These are phyloP conservation scores for Malus sieversii DNA, from an alignment of 306 rosid genomes.

Conservation along the genomic window DNA sequence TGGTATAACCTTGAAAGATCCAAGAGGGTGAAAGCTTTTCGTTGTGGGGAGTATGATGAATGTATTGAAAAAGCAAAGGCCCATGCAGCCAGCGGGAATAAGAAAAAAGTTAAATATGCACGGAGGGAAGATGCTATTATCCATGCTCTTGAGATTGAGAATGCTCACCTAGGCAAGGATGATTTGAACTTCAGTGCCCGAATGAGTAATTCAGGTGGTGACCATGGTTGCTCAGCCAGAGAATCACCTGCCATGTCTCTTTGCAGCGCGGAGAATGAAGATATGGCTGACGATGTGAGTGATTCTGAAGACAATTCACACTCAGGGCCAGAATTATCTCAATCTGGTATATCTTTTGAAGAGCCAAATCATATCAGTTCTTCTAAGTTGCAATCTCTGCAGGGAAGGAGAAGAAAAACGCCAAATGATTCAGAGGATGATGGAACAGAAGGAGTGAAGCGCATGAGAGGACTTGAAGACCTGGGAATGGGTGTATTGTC, in stretches of 20 bases:
- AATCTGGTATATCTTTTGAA: constrained; percentile 87
- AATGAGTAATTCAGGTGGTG: constrained; percentile 44
- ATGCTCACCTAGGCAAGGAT: constrained; percentile 52
- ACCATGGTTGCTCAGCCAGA: constrained; percentile 35
- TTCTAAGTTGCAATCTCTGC: constrained; percentile 57
- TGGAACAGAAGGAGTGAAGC: constrained; percentile 86
- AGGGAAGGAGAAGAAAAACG: constrained; percentile 77
- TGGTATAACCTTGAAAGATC: constrained; percentile 98
- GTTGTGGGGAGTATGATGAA: constrained; percentile 88
- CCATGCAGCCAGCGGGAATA: constrained; percentile 63
- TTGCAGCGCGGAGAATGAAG: constrained; percentile 50
- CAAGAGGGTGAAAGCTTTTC: constrained; percentile 89
- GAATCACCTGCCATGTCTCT: constrained; percentile 45
- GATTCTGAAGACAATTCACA: constrained; percentile 61
- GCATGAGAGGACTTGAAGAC: constrained; percentile 94
- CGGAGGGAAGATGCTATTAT: constrained; percentile 97
- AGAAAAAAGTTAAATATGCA: constrained; percentile 90
- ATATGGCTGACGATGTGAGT: constrained; percentile 39
- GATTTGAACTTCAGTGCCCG: constrained; percentile 31
- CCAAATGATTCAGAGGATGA: constrained; percentile 98
- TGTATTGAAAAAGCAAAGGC: constrained; percentile 92
- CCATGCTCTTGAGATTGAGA: constrained; percentile 94
- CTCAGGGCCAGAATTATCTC: constrained; percentile 80
- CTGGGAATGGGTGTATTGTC: constrained; percentile 60
- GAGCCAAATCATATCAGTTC: constrained; percentile 67